Base-by-base conservation (phyloP, 352 stramenopile species). In the Phytophthora pisi region DNA sequence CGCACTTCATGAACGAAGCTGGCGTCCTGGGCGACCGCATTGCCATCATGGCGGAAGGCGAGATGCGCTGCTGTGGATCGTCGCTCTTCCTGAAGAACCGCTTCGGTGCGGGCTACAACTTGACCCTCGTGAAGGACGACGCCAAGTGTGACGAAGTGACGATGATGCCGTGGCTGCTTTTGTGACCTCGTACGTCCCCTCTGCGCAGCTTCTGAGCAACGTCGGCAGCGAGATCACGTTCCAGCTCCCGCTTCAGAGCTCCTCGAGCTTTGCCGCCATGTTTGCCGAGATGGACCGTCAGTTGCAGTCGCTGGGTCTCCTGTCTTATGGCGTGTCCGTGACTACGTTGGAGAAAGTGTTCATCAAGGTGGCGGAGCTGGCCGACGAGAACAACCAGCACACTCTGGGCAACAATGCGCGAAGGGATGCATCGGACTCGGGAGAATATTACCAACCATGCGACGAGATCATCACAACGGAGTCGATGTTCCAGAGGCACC, bases 1-100 rank as follows among this genome's bases (percentile, higher is more conserved):
- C 92, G 38, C 96, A 99, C 61, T 98, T 98, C 67, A 98, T 98
- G 93, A 92, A 82, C 51, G 91, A 97, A 68, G 87, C 89, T 7
- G 88, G 97, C 61, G 74, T 93, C 13, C 68, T 97, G 4, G 83
- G 80, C 11, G 88, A 96, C 51, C 80, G 84, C 8, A 91, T 96
- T 24, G 79, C 84, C 23, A 91, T 96, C 46, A 93, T 96, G 88
- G 79, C 85, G 2, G 75, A 93, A 40, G 88, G 95, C 13, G 69
- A 87, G 38, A 49, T 90, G 10, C 77, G 78, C 0, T 88, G 81
- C 70, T 86, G 79, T 36, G 88, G 88, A 4, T 91, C 82, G 1
- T 89, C 84, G 9, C 61, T 93, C 15, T 95, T 93, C 45, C 52
- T 95, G 57, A 94, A 94, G 74, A 84, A 84, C 46, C 72, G 73